Conservation (phyloP, 2,329 filamentous ascomycete genomes). For the Talaromyces sp. region DNA sequence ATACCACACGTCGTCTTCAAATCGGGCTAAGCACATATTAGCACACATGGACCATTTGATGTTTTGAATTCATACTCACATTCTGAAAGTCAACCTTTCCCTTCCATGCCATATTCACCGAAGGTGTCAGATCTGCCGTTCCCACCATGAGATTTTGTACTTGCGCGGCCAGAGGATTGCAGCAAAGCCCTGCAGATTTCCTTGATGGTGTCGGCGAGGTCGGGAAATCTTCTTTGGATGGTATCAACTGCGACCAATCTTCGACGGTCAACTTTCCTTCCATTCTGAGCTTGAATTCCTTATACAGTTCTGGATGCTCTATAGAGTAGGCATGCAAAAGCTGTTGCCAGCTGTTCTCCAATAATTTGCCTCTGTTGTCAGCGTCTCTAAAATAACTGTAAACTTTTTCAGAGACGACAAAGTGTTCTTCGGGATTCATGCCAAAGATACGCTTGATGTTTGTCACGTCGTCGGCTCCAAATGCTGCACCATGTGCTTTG, state of each 20-base stretch:
- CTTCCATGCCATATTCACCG: constrained; percentile 52
- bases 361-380: constrained; percentile 39
- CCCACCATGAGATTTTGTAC: constrained; percentile 49
- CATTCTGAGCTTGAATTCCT: constrained; percentile 45
- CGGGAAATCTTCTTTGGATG: constrained; percentile 38
- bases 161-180: constrained; percentile 48
- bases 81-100: constrained; percentile 49
- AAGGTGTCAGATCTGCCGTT: constrained; percentile 50
- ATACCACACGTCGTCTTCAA: constrained; percentile 36
- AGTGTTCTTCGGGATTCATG: constrained; percentile 46
- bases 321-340: constrained; percentile 40
- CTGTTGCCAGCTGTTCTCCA: constrained; percentile 46
- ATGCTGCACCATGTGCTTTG: constrained; percentile 54
- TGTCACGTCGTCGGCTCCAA: constrained; percentile 50
- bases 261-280: constrained; percentile 41
- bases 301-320: constrained; percentile 43
- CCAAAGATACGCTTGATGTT: constrained; percentile 50
- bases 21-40: constrained; percentile 17
- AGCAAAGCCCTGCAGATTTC: constrained; percentile 43
- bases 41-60: neutral
- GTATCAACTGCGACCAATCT: constrained; percentile 49
- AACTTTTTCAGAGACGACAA: constrained; percentile 42
- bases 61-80: constrained; percentile 22
- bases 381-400: constrained; percentile 50
- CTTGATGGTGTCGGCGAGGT: constrained; percentile 47